Evolutionary conservation across 164 flowering plant species (phyloP), one percentile per base, ranked within the genome.

Genomic region (Berberis vulgaris): DNA sequence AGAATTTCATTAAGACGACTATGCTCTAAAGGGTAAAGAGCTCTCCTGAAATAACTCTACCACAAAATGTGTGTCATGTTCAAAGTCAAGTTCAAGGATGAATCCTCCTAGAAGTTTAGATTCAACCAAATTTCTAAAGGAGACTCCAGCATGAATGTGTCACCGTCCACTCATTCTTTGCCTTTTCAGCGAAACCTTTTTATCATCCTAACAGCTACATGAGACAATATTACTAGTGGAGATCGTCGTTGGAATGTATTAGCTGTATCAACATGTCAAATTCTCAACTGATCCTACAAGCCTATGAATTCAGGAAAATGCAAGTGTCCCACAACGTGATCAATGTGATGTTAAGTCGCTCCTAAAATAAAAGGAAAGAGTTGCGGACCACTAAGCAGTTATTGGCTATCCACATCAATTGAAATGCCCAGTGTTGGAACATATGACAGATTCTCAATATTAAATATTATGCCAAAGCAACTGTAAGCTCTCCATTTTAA

Each of bases 361-460:
- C 26, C 9, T 41, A 54, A 5, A 59, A 2, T 57, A 56, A 55
- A 66, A 10, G 73, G 60, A 72, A 65, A 61, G 60, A 54, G 57
- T 49, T 12, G 60, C 53, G 7, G 12, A 68, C 65, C 65, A 53
- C 68, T 57, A 54, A 4, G 53, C 61, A 13, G 9, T 43, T 66
- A 45, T 13, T 47, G 57, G 67, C 71, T 69, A 55, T 68, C 54
- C 39, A 60, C 57, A 13, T 65, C 57, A 46, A 57, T 59, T 52
- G 56, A 54, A 72, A 72, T 57, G 74, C 66, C 62, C 65, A 46
- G 63, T 49, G 65, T 49, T n/a, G 65, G 67, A 63, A 54, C 45
- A 54, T 42, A 67, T 57, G 69, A 69, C 60, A 65, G 59, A 26
- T 42, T 49, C n/a, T 43, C 41, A 11, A 56, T 3, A 40, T 45